Percentiles rank a stretch among this genome's conserved stretches.
These are phyloP conservation scores for Trematosphaeria pertusa DNA, from an alignment of 2,329 filamentous ascomycete species.

Conservation along the genomic window DNA sequence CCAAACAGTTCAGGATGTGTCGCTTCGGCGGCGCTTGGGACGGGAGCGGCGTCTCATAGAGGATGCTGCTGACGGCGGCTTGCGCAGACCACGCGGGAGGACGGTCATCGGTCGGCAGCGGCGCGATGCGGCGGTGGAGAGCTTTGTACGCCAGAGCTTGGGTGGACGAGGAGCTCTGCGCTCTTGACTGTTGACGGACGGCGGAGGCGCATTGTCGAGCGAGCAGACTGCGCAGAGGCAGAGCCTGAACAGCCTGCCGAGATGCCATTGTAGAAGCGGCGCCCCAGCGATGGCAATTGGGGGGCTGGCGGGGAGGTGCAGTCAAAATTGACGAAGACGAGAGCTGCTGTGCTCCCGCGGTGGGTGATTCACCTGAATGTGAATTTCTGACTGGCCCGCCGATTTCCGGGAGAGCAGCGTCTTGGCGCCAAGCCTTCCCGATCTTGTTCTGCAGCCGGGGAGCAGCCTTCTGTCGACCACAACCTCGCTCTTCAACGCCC, in stretches of 20 bases:
- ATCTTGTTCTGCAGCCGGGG: slow-evolving; percentile 2
- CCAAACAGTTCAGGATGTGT: slow-evolving; percentile 96
- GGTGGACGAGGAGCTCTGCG: slow-evolving; percentile 71
- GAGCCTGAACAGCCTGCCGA: slow-evolving; percentile 47
- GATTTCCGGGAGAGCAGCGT: slow-evolving; percentile 8
- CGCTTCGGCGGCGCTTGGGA: slow-evolving; percentile 86
- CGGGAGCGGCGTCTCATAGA: slow-evolving; percentile 94
- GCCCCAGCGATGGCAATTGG: slow-evolving; percentile 28
- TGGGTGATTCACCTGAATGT: slow-evolving; percentile 2
- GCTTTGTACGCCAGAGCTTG: slow-evolving; percentile 97
- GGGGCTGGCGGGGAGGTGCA: background rate
- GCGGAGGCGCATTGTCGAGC: slow-evolving; percentile 33
- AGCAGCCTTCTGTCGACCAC: background rate
- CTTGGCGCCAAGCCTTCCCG: slow-evolving; percentile 1
- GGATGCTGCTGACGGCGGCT: slow-evolving; percentile 94
- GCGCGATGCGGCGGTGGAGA: slow-evolving; percentile 86
- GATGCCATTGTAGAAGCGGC: slow-evolving; percentile 48
- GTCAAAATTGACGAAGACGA: slow-evolving; percentile 11
- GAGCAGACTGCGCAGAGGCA: slow-evolving; percentile 46
- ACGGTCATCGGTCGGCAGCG: slow-evolving; percentile 77
- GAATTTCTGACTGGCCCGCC: slow-evolving; percentile 14
- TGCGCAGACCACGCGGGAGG: slow-evolving; percentile 86
- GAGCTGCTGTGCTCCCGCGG: too few species aligned
- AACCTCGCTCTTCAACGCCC: slow-evolving; percentile 1
- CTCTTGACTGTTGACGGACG: slow-evolving; percentile 39